These are phyloP conservation scores for Thraustochytrium sp. DNA, from an alignment of 352 stramenopile genomes.

Conservation along the genomic window DNA sequence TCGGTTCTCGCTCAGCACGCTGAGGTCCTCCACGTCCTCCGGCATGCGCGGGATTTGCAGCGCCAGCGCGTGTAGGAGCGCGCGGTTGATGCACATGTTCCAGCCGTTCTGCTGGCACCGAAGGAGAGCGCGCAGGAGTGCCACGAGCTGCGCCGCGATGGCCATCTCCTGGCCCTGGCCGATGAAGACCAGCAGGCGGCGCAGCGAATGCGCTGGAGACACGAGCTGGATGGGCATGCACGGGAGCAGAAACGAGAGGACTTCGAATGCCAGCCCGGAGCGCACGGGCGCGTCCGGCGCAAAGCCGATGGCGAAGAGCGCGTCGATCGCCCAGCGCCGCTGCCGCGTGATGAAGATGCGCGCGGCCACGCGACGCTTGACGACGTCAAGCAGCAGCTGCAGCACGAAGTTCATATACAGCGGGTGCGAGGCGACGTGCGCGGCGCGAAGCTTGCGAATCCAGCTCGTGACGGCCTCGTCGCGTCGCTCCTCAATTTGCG, in stretches of 20 bases:
- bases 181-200: background rate
- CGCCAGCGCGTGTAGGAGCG: background rate
- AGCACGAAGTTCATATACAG: constrained; percentile 35
- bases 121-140: background rate
- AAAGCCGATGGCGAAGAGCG: background rate
- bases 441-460: background rate
- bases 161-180: constrained; percentile 4
- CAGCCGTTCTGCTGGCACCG: background rate
- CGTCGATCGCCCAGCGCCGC: constrained; percentile 2
- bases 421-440: background rate
- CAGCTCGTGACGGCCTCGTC: background rate
- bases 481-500: background rate
- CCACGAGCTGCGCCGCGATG: constrained; percentile 17
- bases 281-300: background rate
- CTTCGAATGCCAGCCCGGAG: constrained; percentile 13
- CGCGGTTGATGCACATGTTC: constrained; percentile 39
- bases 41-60: constrained; percentile 25
- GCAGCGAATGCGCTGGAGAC: background rate
- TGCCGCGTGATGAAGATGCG: background rate
- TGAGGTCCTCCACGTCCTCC: constrained; percentile 33
- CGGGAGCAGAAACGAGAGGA: background rate
- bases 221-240: background rate
- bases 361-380: background rate
- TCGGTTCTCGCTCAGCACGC: background rate
- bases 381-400: constrained; percentile 18